Evolutionary conservation across 495 filamentous ascomycete species (phyloP).

Genomic region (Aspergillus campestris): DNA sequence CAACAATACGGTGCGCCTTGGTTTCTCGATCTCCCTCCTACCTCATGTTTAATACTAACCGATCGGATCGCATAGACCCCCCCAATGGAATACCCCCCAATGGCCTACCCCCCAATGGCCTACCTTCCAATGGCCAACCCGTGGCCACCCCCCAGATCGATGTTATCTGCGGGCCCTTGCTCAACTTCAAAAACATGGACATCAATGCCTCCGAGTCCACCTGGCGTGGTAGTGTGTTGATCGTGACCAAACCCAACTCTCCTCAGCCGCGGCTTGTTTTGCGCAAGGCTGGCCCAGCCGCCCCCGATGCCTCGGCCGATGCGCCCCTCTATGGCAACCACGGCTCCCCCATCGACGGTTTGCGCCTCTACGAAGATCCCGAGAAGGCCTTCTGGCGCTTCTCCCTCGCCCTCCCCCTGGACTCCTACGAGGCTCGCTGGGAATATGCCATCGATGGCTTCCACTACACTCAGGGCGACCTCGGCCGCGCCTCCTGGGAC

Average conservation of each 20-base stretch:
- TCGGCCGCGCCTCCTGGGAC: slow-evolving; percentile 32
- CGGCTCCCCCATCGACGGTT: slow-evolving; percentile 33
- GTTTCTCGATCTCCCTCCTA: too few relatives aligned
- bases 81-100: slow-evolving; percentile 8
- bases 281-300: slow-evolving; percentile 35
- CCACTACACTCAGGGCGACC: slow-evolving; percentile 26
- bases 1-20: too few relatives aligned
- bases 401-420: slow-evolving; percentile 45
- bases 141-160: slow-evolving; percentile 46
- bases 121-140: slow-evolving; percentile 10
- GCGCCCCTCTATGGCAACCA: slow-evolving; percentile 3
- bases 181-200: slow-evolving; percentile 82
- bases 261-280: slow-evolving; percentile 42
- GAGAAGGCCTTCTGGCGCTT: slow-evolving; percentile 79
- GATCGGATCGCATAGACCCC: neutral
- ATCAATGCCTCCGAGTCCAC: slow-evolving; percentile 37
- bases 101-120: slow-evolving; percentile 6
- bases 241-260: slow-evolving; percentile 63
- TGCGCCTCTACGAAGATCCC: slow-evolving; percentile 72
- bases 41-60: too few relatives aligned
- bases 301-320: slow-evolving; percentile 4
- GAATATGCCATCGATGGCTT: slow-evolving; percentile 39
- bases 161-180: slow-evolving; percentile 67
- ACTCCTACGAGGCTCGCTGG: slow-evolving; percentile 40
- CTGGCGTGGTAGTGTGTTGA: slow-evolving; percentile 79